Conservation (phyloP, 306 rosid genomes). For the Arachis stenosperma region DNA sequence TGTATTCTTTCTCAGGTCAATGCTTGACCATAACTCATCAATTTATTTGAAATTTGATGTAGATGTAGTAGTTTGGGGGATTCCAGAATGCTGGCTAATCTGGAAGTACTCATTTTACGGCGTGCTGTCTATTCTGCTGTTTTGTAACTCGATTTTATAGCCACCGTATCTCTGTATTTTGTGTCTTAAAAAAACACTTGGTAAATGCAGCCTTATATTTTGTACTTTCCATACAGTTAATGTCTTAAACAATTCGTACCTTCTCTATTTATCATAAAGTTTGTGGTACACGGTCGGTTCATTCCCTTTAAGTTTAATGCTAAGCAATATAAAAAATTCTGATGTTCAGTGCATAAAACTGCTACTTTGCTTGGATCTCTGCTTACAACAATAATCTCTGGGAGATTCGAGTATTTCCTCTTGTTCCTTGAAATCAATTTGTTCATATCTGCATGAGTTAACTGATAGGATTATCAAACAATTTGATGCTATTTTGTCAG, state of each 20-base stretch:
- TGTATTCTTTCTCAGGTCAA: background rate
- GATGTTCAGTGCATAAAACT: background rate
- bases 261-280: background rate
- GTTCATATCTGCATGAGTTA: background rate
- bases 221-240: too few relatives aligned
- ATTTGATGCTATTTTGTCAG: background rate
- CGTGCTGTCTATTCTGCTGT: background rate
- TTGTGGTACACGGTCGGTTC: background rate
- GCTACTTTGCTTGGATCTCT: conserved; percentile 8
- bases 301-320: background rate
- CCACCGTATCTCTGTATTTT: background rate
- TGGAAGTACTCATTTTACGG: background rate
- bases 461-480: background rate
- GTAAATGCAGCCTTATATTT: background rate
- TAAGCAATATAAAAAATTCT: background rate
- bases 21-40: background rate
- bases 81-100: background rate
- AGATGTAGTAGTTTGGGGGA: background rate
- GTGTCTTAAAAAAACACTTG: background rate
- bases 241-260: too few relatives aligned
- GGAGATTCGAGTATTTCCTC: background rate
- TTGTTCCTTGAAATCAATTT: background rate
- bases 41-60: background rate
- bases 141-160: background rate
- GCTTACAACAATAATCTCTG: background rate